phyloP scores from a whole-genome alignment of 306 rosid genomes.

The Carpinus viminea region DNA sequence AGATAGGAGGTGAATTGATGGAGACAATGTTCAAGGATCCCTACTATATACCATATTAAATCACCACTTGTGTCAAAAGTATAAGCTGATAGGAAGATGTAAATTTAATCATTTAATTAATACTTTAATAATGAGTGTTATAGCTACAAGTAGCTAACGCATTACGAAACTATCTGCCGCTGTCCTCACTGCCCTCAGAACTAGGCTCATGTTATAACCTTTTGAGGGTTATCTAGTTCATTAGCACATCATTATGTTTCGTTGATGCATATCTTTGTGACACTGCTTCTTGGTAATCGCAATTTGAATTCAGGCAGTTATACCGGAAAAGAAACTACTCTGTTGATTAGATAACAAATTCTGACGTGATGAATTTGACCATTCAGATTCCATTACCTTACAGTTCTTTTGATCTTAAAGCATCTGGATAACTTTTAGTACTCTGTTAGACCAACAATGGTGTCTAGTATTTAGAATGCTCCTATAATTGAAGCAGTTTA shows the following conservation, averaged over 20 bases:
- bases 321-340: not conserved
- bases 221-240: not conserved
- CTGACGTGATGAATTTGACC: not conserved
- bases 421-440: not conserved
- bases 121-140: not conserved
- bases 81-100: no score
- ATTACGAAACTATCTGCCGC: not conserved
- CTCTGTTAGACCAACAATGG: not conserved
- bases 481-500: constrained; percentile 5
- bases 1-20: no score
- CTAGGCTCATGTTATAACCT: not conserved
- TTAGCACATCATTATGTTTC: not conserved
- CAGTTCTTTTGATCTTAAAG: not conserved
- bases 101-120: no score
- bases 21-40: no score
- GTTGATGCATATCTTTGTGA: not conserved
- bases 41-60: no score
- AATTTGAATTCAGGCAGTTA: not conserved
- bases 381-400: not conserved
- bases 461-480: not conserved
- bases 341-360: not conserved
- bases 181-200: not conserved
- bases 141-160: not conserved
- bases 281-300: not conserved
- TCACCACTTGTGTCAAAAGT: no score